Evolutionary conservation across 2,329 filamentous ascomycete genomes (phyloP), one percentile per base, ranked within the genome.

Genomic region (Neospermospora avenae): DNA sequence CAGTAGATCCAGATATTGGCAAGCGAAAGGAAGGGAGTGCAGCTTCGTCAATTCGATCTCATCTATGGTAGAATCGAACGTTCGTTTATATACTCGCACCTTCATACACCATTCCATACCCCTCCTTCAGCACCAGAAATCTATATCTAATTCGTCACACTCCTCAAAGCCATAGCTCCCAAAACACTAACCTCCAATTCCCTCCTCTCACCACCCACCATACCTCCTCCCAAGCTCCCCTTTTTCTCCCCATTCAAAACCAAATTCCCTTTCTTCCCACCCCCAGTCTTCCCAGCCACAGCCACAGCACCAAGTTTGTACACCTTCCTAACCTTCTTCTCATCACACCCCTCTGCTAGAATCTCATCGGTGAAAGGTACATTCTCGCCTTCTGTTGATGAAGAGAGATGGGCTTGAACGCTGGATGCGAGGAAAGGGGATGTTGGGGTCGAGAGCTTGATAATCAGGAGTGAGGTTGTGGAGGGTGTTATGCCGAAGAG

Each of bases 401-500:
- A 68, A 7, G 71, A 69, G 4, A 96, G 79, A 71, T 96, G 91
- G 1, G 72, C 66, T 68, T 78, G 77, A 44, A 87, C 74, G 11
- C 79, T 71, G 18, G 81, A 77, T 37, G 84, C 75, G 49, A 77
- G 72, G 5, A 79, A 76, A 49, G 78, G 74, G 35, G 75, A 72
- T 49, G 77, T 74, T 0, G 79, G 77, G 16, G 81, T 79, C 10
- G 86, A 81, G 24, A 98, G 80, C 73, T 97, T 98, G 70, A 97
- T 80, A 6, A 90, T 86, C 2, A 97, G 77, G n/a, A 99, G 75
- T 67, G 87, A 76, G 46, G 81, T 86, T 2, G 89, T 95, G 11
- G 80, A 77, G 13, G 90, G 84, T 0, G 83, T 79, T 60, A 98
- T 86, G 51, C 95, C 95, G 71, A 95, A 96, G 57, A 88, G 87